Evolutionary conservation across 1,284 basidiomycete species (phyloP), one percentile per base, ranked within the genome.

Genomic region (Leccinum griseonigrum): DNA sequence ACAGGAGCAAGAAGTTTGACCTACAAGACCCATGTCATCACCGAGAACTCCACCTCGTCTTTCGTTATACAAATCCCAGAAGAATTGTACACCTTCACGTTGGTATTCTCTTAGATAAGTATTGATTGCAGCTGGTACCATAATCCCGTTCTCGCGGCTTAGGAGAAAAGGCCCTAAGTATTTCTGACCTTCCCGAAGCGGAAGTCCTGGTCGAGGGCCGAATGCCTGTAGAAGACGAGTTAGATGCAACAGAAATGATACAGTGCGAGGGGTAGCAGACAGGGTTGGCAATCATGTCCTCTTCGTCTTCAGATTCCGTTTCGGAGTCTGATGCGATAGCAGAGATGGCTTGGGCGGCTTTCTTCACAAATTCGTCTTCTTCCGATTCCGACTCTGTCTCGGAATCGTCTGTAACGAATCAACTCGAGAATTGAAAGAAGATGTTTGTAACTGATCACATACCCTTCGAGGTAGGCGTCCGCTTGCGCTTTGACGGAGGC

Each of bases 1-100:
- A 31, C 1, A 53, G 14, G 46, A 22, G 46, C 1, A 54, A 28
- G 14, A 28, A 56, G 57, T 9, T 9, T 10, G 57, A 80, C 84
- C 71, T 70, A 91, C 90, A 61, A 94, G 76, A 60, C 92, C 93
- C 94, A 96, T 96, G 69, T 96, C 94, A 71, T 96, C 94, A 16
- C 92, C 93, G 1, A 95, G 80, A 16, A 95, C 71, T 0, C 87
- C 92, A 1, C 94, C 94, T 53, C 81, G 75, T 0, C 79, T 80
- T 65, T 86, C 77, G 14, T 79, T 73, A 70, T 88, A 95, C 36
- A 85, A 79, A 7, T 82, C 77, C 75, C 83, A 94, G 59, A 96
- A 83, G 72, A 95, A 95, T 38, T 77, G 74, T 14, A 91, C 83
- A 13, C 94, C 94, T 26, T 94, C 89, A 31, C 92, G 82, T 69